Evolutionary conservation across 305 asterid species (phyloP).

Genomic region (Solanum chacoense): DNA sequence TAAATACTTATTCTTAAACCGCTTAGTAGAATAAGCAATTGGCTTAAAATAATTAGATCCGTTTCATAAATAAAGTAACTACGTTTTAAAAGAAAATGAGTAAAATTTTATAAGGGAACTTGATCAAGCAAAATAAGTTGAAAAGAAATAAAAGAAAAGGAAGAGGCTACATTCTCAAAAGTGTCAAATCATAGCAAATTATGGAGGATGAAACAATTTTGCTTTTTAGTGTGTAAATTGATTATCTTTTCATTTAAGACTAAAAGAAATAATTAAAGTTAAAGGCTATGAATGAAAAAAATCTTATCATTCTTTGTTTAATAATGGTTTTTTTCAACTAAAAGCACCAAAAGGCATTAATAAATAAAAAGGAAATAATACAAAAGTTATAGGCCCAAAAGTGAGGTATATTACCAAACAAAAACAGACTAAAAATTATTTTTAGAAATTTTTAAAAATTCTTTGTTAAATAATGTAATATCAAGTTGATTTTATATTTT

Average conservation of each 20-base stretch:
- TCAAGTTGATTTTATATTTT: not conserved
- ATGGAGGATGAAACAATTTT: not conserved
- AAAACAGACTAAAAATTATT: too few species aligned
- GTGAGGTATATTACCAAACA: too few species aligned
- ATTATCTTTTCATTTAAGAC: not conserved
- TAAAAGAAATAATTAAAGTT: not conserved
- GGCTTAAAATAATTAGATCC: not conserved
- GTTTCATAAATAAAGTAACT: not conserved
- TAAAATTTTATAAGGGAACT: not conserved
- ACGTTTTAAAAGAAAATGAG: not conserved
- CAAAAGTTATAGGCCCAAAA: too few species aligned
- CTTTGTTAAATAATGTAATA: not conserved
- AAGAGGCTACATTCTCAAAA: not conserved
- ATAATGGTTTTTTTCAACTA: too few species aligned
- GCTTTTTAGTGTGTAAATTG: not conserved
- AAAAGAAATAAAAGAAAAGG: not conserved
- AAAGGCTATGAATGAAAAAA: not conserved
- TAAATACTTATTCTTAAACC: not conserved
- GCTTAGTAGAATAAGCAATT: not conserved
- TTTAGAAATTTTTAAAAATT: too few species aligned
- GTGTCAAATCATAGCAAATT: not conserved
- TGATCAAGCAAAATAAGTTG: not conserved
- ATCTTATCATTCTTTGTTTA: not conserved
- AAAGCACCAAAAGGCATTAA: too few species aligned
- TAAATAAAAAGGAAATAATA: too few species aligned